These are phyloP conservation scores for Venturia oleaginea DNA, from an alignment of 2,329 filamentous ascomycete genomes.

Conservation along the genomic window DNA sequence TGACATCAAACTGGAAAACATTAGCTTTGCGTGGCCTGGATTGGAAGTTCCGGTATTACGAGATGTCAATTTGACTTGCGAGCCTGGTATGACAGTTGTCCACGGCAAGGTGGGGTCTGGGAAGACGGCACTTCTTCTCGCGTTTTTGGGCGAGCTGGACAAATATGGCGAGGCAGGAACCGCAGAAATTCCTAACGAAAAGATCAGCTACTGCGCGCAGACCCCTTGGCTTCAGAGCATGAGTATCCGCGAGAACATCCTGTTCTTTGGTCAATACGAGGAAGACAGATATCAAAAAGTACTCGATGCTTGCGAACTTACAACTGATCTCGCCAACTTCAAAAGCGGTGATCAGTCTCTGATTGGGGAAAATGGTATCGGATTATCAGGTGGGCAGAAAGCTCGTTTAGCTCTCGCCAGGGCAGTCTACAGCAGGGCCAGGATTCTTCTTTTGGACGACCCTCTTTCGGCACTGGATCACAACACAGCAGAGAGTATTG, in stretches of 20 bases:
- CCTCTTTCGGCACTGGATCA: conserved; percentile 53
- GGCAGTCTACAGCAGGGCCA: conserved; percentile 48
- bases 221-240: conserved; percentile 61
- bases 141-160: conserved; percentile 51
- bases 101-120: conserved; percentile 52
- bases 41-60: conserved; percentile 42
- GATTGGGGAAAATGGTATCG: conserved; percentile 53
- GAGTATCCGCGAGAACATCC: conserved; percentile 59
- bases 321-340: conserved; percentile 53
- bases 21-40: conserved; percentile 68
- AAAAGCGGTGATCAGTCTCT: conserved; percentile 55
- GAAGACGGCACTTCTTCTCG: conserved; percentile 53
- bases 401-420: conserved; percentile 51
- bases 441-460: conserved; percentile 48
- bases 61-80: conserved; percentile 46
- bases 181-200: conserved; percentile 41
- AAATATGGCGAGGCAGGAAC: conserved; percentile 34
- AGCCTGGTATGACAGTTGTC: conserved; percentile 47
- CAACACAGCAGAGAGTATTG: conserved; percentile 54
- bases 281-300: conserved; percentile 59
- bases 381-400: conserved; percentile 52
- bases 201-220: conserved; percentile 56
- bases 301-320: conserved; percentile 52
- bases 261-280: conserved; percentile 59
- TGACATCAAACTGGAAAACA: conserved; percentile 35